Percentiles rank a stretch among this genome's conserved stretches.
These are phyloP conservation scores for Yamadazyma pseudoaaseri DNA, from an alignment of 1,139 yeast genomes.

Conservation along the genomic window DNA sequence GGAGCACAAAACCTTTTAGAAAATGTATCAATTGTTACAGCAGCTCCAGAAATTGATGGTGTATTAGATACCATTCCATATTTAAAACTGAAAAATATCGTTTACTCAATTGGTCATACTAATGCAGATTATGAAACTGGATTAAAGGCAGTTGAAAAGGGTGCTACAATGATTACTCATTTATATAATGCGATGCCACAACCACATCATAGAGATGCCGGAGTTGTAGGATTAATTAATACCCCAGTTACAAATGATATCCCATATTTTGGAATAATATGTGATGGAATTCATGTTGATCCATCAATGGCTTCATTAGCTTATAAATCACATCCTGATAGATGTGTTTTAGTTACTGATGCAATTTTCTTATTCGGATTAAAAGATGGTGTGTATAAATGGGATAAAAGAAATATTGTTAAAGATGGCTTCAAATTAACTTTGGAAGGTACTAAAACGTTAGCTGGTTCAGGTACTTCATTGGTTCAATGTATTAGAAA, in stretches of 20 bases:
- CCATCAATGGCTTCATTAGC: constrained; percentile 57
- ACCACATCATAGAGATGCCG: constrained; percentile 63
- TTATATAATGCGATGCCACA: constrained; percentile 69
- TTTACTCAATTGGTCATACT: constrained; percentile 60
- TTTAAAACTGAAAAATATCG: constrained; percentile 33
- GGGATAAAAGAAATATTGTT: constrained; percentile 49
- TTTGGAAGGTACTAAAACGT: constrained; percentile 56
- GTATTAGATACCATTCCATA: constrained; percentile 49
- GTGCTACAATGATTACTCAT: constrained; percentile 63
- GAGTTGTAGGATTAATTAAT: constrained; percentile 55
- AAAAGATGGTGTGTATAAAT: constrained; percentile 49
- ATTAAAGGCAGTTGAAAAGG: constrained; percentile 47
- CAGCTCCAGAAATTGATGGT: constrained; percentile 63
- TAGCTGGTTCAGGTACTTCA: constrained; percentile 65
- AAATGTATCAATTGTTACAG: constrained; percentile 54
- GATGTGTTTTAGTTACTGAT: constrained; percentile 60
- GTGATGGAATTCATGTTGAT: constrained; percentile 65
- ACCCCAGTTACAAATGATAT: constrained; percentile 30
- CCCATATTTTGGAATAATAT: constrained; percentile 59
- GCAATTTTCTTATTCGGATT: constrained; percentile 59
- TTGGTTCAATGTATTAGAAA: constrained; percentile 55
- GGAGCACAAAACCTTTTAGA: constrained; percentile 39
- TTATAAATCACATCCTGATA: constrained; percentile 52
- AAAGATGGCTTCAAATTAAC: constrained; percentile 50
- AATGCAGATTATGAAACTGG: constrained; percentile 50